phyloP scores from a whole-genome alignment of 805 yeast species.

The Starmerella khaoyaiensis region DNA sequence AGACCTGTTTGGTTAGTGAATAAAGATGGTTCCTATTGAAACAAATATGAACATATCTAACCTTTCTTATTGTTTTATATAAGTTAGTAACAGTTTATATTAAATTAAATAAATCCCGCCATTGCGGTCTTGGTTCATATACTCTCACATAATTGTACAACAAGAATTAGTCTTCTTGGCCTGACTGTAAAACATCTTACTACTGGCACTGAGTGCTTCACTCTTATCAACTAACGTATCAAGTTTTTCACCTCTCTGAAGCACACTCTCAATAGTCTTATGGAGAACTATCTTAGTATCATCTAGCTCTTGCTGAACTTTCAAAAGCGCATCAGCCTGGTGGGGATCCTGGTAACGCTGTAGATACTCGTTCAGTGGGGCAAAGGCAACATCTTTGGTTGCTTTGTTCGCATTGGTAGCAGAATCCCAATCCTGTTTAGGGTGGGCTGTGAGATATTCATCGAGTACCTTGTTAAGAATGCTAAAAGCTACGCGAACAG shows the following conservation, averaged over 20 bases:
- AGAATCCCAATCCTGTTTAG: conserved; percentile 51
- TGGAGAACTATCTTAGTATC: conserved; percentile 94
- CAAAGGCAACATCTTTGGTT: conserved; percentile 39
- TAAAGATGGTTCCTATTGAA: no score
- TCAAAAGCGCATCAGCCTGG: conserved; percentile 93
- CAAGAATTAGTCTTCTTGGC: conserved; percentile 92
- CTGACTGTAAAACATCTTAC: conserved; percentile 91
- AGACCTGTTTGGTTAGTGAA: neutral
- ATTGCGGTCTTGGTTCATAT: conserved; percentile 2
- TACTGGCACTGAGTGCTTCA: conserved; percentile 75
- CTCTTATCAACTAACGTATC: conserved; percentile 91
- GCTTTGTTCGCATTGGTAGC: conserved; percentile 27
- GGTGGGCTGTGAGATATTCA: conserved; percentile 66
- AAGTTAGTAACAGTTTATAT: neutral
- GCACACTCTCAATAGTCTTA: conserved; percentile 85
- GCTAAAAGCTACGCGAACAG: conserved; percentile 92
- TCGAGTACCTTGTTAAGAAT: conserved; percentile 80
- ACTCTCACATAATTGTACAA: conserved; percentile 32
- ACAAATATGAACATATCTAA: no score
- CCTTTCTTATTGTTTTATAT: neutral
- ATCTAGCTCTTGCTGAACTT: conserved; percentile 93
- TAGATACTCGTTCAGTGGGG: conserved; percentile 55
- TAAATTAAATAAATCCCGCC: neutral
- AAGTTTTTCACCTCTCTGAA: conserved; percentile 91
- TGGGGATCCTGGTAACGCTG: conserved; percentile 88